Evolutionary conservation across 345 rosid species (phyloP).

Genomic region (Psidium guajava): DNA sequence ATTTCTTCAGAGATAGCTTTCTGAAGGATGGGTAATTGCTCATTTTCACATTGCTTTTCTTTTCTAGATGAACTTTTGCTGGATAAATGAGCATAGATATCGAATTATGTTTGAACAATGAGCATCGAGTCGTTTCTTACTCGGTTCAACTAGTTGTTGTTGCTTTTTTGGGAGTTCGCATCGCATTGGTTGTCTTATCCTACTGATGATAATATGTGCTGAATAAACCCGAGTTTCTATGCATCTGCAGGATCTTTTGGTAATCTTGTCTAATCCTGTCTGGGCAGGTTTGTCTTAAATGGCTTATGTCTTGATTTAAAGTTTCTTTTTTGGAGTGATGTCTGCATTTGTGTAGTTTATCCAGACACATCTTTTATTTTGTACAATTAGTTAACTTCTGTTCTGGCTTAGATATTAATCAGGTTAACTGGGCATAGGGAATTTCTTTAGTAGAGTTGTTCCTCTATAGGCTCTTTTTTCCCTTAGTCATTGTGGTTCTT

Average conservation of each 20-base stretch:
- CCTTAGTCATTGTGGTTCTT: background rate
- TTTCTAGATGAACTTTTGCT: background rate
- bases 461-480: background rate
- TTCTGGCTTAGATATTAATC: background rate
- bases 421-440: background rate
- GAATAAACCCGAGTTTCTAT: background rate
- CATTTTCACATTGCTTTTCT: background rate
- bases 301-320: background rate
- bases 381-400: background rate
- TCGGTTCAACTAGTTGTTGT: background rate
- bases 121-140: background rate
- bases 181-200: background rate
- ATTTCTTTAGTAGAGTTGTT: background rate
- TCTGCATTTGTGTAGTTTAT: background rate
- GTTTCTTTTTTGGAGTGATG: background rate
- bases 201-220: background rate
- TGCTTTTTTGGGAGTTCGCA: background rate
- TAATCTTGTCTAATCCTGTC: background rate
- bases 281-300: background rate
- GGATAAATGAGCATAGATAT: background rate
- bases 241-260: background rate
- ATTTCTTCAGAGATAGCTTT: conserved; percentile 75
- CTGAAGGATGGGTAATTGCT: conserved; percentile 73
- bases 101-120: background rate
- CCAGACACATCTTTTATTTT: background rate